A percentile compares a stretch with the other conserved stretches of the same genome.
phyloP scores from a whole-genome alignment of 495 filamentous ascomycete genomes.

The Annulohypoxylon moriforme region DNA sequence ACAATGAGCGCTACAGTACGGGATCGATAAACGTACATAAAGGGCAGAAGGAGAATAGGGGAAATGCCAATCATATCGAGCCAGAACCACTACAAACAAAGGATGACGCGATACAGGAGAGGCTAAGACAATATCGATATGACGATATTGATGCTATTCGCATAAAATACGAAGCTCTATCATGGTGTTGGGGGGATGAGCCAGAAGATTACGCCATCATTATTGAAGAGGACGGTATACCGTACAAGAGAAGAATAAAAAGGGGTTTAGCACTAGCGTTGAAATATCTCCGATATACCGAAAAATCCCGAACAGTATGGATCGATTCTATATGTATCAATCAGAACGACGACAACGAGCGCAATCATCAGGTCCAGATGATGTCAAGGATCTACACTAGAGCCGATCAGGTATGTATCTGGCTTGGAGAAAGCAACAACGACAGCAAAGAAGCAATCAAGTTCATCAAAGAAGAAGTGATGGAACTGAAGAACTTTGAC shows the following conservation, averaged over 20 bases:
- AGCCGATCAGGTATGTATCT: constrained; percentile 44
- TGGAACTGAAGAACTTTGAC: constrained; percentile 49
- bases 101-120: neutral
- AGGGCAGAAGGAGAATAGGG: neutral
- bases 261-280: constrained; percentile 25
- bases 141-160: neutral
- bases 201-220: constrained; percentile 15
- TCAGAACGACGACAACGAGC: constrained; percentile 46
- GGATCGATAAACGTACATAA: neutral
- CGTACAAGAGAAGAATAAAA: constrained; percentile 25
- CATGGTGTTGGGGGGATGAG: constrained; percentile 32
- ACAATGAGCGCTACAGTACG: too few relatives aligned
- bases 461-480: constrained; percentile 49
- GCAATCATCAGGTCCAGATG: constrained; percentile 45
- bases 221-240: constrained; percentile 11
- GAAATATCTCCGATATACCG: constrained; percentile 26
- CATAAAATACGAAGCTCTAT: constrained; percentile 36
- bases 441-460: constrained; percentile 38
- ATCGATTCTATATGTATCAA: constrained; percentile 54
- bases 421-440: constrained; percentile 45
- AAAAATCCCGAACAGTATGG: constrained; percentile 37
- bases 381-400: constrained; percentile 47
- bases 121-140: neutral
- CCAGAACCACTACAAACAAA: neutral
- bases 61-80: neutral